Evolutionary conservation across 78 protist species (phyloP).

Genomic region (Corallochytrium limacisporum): DNA sequence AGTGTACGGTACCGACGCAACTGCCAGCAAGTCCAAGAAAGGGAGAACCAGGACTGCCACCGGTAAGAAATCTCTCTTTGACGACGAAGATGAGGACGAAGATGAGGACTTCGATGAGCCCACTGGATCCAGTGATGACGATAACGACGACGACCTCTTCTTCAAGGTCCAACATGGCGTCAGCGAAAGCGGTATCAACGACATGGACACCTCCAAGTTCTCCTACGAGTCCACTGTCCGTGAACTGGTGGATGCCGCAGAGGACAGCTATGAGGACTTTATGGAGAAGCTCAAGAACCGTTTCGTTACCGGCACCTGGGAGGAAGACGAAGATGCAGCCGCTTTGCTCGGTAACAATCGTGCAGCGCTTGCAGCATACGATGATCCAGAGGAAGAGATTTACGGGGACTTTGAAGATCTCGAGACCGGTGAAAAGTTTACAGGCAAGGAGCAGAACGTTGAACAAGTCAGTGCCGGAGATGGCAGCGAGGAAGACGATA

Average conservation of each 20-base stretch:
- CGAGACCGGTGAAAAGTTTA: conserved; percentile 53
- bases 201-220: not conserved
- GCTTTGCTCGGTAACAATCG: not conserved
- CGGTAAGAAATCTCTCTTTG: not conserved
- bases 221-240: not conserved
- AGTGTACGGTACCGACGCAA: too few relatives aligned
- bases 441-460: conserved; percentile 15
- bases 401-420: conserved; percentile 76
- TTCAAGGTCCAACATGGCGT: not conserved
- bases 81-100: not conserved
- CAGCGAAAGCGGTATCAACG: not conserved
- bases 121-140: conserved; percentile 3
- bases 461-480: conserved; percentile 16
- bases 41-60: not conserved
- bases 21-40: too few relatives aligned
- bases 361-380: not conserved
- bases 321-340: conserved; percentile 14
- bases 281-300: conserved; percentile 18
- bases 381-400: conserved; percentile 18
- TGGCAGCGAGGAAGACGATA: conserved; percentile 13
- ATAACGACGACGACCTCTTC: not conserved
- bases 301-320: conserved; percentile 58
- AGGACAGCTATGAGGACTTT: not conserved
- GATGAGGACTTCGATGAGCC: conserved; percentile 6
- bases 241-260: not conserved